phyloP scores from a whole-genome alignment of 148 eudicot species.

The Rhododendron griersonianum region DNA sequence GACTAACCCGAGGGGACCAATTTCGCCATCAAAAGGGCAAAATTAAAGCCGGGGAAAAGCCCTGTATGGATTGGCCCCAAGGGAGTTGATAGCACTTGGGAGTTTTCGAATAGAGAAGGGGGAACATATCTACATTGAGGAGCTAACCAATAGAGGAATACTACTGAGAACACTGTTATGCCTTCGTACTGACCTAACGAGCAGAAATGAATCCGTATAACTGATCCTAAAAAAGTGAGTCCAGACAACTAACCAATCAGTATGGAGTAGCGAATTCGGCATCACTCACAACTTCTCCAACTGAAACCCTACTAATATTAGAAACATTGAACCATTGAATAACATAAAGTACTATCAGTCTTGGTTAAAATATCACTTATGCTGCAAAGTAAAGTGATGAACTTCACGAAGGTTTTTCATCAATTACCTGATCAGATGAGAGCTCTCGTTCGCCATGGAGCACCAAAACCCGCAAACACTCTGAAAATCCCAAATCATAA shows the following conservation, averaged over 20 bases:
- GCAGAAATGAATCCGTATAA: not conserved
- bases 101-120: not conserved
- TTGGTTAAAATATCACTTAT: not conserved
- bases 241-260: not conserved
- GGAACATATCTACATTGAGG: not conserved
- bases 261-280: not conserved
- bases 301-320: not conserved
- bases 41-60: not conserved
- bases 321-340: not conserved
- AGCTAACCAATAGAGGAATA: not conserved
- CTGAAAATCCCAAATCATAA: slow-evolving; percentile 74
- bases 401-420: not conserved
- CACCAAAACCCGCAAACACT: slow-evolving; percentile 66
- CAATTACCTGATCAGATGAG: slow-evolving; percentile 59
- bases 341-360: not conserved
- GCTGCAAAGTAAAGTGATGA: not conserved
- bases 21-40: not conserved
- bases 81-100: not conserved
- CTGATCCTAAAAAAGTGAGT: not conserved
- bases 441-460: slow-evolving; percentile 82
- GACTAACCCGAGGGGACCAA: not conserved
- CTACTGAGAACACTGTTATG: not conserved
- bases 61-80: not conserved
- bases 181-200: not conserved
- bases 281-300: not conserved